Conservation (phyloP, 805 yeast species). For the Ogataea henricii region DNA sequence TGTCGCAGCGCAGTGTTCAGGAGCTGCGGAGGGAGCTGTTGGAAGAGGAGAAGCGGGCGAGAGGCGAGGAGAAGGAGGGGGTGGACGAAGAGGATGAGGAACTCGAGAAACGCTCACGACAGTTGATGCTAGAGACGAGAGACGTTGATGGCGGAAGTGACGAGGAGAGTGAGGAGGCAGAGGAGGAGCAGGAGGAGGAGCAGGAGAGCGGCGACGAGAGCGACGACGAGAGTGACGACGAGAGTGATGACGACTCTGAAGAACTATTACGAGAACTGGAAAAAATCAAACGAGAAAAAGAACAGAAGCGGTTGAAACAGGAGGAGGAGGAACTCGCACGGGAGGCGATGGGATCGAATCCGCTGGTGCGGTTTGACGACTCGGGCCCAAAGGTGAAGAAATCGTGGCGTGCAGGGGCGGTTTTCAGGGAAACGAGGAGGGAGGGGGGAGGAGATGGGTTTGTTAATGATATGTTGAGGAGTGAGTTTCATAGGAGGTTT, state of each 20-base stretch:
- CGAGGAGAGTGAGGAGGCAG: conserved; percentile 23
- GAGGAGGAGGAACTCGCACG: conserved; percentile 29
- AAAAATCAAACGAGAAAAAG: conserved; percentile 39
- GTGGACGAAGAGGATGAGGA: conserved; percentile 29
- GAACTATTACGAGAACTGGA: conserved; percentile 45
- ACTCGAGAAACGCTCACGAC: conserved; percentile 17
- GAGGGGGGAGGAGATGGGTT: conserved; percentile 25
- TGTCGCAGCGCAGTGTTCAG: conserved; percentile 18
- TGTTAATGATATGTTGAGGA: conserved; percentile 37
- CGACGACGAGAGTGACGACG: conserved; percentile 29
- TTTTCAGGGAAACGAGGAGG: conserved; percentile 28
- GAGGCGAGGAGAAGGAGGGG: conserved; percentile 3
- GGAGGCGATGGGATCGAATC: conserved; percentile 29
- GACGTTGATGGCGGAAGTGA: conserved; percentile 33
- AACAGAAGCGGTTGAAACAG: conserved; percentile 27
- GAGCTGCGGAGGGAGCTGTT: conserved; percentile 23
- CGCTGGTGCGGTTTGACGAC: conserved; percentile 24
- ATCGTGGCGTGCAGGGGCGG: conserved; percentile 41
- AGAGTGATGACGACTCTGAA: conserved; percentile 49
- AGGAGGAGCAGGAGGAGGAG: conserved; percentile 20
- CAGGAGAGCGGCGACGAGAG: conserved; percentile 5
- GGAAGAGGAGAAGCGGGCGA: conserved; percentile 9
- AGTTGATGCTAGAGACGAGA: conserved; percentile 19
- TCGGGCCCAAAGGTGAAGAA: conserved; percentile 16
- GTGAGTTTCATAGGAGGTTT: conserved; percentile 44